Percentiles rank a stretch among this genome's conserved stretches.
phyloP scores from a whole-genome alignment of 805 yeast species.

The Cyberlindnera meyerae region DNA sequence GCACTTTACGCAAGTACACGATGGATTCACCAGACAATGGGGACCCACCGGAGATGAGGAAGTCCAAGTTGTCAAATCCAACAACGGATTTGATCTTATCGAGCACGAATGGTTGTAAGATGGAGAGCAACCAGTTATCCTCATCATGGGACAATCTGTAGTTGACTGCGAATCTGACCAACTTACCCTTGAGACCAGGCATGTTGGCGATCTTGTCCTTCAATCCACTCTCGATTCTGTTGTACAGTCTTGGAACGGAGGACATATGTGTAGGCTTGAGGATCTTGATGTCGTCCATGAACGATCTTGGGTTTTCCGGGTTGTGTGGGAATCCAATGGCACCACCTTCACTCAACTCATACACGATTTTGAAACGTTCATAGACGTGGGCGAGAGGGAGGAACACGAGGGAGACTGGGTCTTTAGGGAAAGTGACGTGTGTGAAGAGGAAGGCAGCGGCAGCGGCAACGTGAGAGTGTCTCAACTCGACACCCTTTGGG shows the following conservation, averaged over 20 bases:
- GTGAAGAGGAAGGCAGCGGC: constrained; percentile 41
- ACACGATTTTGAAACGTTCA: constrained; percentile 42
- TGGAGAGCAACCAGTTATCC: constrained; percentile 28
- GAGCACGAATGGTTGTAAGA: constrained; percentile 35
- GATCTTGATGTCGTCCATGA: constrained; percentile 53
- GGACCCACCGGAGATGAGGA: constrained; percentile 56
- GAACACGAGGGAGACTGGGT: constrained; percentile 34
- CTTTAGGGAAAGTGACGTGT: constrained; percentile 27
- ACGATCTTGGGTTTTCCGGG: constrained; percentile 44
- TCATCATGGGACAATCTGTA: constrained; percentile 37
- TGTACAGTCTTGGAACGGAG: constrained; percentile 61
- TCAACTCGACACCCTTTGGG: constrained; percentile 65
- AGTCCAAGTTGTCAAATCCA: constrained; percentile 42
- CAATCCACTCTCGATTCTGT: constrained; percentile 56
- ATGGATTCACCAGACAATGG: constrained; percentile 63
- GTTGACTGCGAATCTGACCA: constrained; percentile 37
- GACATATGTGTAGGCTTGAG: constrained; percentile 50
- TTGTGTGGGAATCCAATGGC: constrained; percentile 52
- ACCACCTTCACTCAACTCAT: constrained; percentile 43
- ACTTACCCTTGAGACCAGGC: constrained; percentile 40
- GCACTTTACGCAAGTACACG: constrained; percentile 54
- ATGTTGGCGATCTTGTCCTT: constrained; percentile 42
- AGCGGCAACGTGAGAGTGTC: constrained; percentile 48
- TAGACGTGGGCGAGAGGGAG: constrained; percentile 58
- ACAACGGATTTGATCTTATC: constrained; percentile 40